Conservation (phyloP, 1,284 basidiomycete genomes). For the Apiotrichum veenhuisii region DNA sequence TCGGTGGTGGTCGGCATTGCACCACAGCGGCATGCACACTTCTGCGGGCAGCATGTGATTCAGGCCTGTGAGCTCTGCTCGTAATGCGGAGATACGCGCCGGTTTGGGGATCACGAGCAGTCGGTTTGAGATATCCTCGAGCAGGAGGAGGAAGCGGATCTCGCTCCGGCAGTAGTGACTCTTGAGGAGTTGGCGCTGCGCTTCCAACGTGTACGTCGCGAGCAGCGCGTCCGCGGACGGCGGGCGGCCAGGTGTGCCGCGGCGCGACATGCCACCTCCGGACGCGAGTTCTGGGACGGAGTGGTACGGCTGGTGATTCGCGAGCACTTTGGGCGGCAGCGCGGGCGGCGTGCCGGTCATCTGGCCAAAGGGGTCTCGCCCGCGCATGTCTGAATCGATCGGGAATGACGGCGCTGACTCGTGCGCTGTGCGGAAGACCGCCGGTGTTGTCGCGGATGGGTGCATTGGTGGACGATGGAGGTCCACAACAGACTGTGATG, state of each 20-base stretch:
- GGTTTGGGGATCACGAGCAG: conserved; percentile 88
- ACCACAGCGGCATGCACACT: conserved; percentile 93
- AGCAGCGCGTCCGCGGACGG: conserved; percentile 47
- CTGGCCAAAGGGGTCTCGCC: conserved; percentile 40
- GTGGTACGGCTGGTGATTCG: conserved; percentile 53
- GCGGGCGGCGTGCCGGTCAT: conserved; percentile 10
- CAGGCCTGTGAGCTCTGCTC: conserved; percentile 90
- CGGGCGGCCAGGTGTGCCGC: conserved; percentile 53
- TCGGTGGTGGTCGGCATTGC: conserved; percentile 58
- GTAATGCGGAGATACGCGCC: conserved; percentile 87
- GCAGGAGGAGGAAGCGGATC: conserved; percentile 80
- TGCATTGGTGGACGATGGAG: background rate
- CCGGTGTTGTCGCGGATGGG: conserved; percentile 4
- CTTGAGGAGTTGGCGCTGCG: conserved; percentile 71
- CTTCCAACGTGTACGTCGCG: conserved; percentile 62
- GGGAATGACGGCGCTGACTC: conserved; percentile 11
- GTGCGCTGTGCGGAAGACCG: background rate
- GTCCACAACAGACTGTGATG: conserved; percentile 7
- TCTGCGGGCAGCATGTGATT: conserved; percentile 96
- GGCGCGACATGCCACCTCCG: conserved; percentile 50
- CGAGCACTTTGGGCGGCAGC: conserved; percentile 1
- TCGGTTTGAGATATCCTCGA: conserved; percentile 91
- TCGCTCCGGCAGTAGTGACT: conserved; percentile 89
- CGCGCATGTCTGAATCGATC: conserved; percentile 4
- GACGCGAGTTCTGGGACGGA: conserved; percentile 55